Base-by-base conservation (phyloP, 768 basidiomycete genomes). In the Tulasnella sp. region DNA sequence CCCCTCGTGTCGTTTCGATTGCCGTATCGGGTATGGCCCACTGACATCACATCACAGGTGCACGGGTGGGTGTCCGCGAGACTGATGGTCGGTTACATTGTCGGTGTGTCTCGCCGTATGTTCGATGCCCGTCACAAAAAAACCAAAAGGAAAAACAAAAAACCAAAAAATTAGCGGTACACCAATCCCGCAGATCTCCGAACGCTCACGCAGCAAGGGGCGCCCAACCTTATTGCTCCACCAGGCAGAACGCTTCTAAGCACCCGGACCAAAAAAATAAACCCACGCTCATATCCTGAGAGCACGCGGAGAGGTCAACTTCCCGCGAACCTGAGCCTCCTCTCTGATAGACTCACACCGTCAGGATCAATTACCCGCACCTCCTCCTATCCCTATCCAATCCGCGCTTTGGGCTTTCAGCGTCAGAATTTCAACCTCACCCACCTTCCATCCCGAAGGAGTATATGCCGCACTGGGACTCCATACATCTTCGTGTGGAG, bases 281-380 rank as follows among this genome's bases (percentile, higher is more conserved):
- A 69, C 64, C 64, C 64, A 69, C 64, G 64, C 64, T 69, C 64
- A 69, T 69, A 28, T 69, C 64, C 64, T 69, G n/a, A 69, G 58
- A 22, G 64, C 64, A 69, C 64, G 64, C 64, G 64, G 64, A 37
- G 28, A 37, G 64, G 34, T 28, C 64, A 31, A 22, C 64, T 37
- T 69, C 22, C 44, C 22, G 50, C 24, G 22, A 54, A 54, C 50
- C 18, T 54, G 24, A 54, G 22, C 22, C 50, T 9, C 50, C 50
- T n/a, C 50, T 54, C 22, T 46, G 44, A 46, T 54, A 20, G 50
- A 54, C 50, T 69, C 64, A 37, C 64, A 69, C 64, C 22, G 24
- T 69, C 64, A 69, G 64, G 64, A 69, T 54, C 50, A 54, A 5
- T 54, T 54, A 54, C 50, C 50, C 18, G 22, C 50, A 50, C 50